Percentiles rank a stretch among this genome's conserved stretches.
Evolutionary conservation across 1,284 basidiomycete species (phyloP).

Genomic region (Tetrapyrgos nigripes): DNA sequence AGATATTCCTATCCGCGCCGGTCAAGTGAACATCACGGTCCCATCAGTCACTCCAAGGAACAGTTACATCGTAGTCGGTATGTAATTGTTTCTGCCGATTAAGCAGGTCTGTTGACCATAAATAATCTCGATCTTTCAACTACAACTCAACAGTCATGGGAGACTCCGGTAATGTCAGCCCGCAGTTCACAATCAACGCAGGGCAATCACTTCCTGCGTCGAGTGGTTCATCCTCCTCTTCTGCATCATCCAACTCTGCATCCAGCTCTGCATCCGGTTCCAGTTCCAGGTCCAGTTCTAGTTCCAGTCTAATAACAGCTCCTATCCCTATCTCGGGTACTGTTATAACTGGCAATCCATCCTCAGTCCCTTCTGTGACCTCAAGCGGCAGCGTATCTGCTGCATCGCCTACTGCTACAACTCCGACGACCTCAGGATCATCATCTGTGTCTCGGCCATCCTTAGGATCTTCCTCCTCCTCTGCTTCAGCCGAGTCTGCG

Average conservation of each 20-base stretch:
- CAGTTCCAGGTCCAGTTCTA: not conserved
- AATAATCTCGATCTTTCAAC: conserved; percentile 1
- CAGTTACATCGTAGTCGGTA: conserved; percentile 56
- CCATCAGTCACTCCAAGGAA: conserved; percentile 51
- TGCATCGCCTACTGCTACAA: not conserved
- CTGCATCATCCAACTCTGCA: not conserved
- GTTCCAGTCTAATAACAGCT: not conserved
- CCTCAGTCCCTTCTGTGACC: not conserved
- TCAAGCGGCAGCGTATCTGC: not conserved
- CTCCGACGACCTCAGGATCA: not conserved
- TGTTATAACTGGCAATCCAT: not conserved
- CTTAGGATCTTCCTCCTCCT: not conserved
- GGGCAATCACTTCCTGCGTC: conserved; percentile 1
- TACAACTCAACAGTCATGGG: conserved; percentile 50
- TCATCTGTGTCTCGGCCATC: not conserved
- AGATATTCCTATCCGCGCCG: conserved; percentile 57
- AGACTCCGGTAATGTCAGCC: conserved; percentile 51
- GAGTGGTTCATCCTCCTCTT: not conserved
- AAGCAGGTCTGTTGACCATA: too few relatives aligned
- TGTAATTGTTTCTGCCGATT: conserved; percentile 29
- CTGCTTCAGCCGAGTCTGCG: conserved; percentile 3
- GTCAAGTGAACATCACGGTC: conserved; percentile 58
- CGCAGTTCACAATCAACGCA: conserved; percentile 45
- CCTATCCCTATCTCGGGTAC: not conserved
- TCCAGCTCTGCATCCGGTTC: not conserved